Evolutionary conservation across 2,329 filamentous ascomycete genomes (phyloP).

Genomic region (Gyromitra esculenta): DNA sequence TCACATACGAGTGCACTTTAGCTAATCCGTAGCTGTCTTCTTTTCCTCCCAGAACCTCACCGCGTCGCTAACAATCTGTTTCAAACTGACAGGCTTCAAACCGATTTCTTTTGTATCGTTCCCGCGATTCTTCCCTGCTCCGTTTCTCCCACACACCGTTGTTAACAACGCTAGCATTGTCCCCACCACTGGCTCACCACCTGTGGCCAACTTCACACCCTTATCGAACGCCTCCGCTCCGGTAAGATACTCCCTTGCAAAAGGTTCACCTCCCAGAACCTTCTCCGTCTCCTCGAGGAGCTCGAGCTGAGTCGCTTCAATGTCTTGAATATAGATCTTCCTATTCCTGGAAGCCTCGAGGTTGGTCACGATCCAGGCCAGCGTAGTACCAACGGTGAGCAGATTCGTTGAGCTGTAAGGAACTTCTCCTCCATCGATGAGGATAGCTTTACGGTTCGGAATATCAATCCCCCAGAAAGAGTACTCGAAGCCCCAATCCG

Average conservation of each 20-base stretch:
- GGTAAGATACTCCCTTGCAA: slow-evolving; percentile 9
- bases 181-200: neutral
- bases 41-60: slow-evolving; percentile 17
- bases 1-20: neutral
- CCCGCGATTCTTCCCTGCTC: neutral
- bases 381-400: slow-evolving; percentile 9
- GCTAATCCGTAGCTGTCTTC: neutral
- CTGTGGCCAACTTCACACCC: slow-evolving; percentile 1
- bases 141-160: neutral
- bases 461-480: slow-evolving; percentile 27
- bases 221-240: slow-evolving; percentile 11
- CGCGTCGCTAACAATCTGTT: slow-evolving; percentile 8
- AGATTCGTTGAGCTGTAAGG: slow-evolving; percentile 12
- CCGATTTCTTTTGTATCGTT: slow-evolving; percentile 7
- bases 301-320: slow-evolving; percentile 7
- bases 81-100: neutral
- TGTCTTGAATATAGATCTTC: slow-evolving; percentile 16
- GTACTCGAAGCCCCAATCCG: slow-evolving; percentile 19
- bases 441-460: slow-evolving; percentile 17
- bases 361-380: slow-evolving; percentile 13
- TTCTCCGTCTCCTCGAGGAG: slow-evolving; percentile 9
- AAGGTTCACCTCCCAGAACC: slow-evolving; percentile 1
- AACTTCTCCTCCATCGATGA: slow-evolving; percentile 20
- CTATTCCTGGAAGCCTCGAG: slow-evolving; percentile 24
- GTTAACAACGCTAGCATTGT: slow-evolving; percentile 4